Base-by-base conservation (phyloP, 2,329 filamentous ascomycete species). In the Curvularia hawaiiensis region DNA sequence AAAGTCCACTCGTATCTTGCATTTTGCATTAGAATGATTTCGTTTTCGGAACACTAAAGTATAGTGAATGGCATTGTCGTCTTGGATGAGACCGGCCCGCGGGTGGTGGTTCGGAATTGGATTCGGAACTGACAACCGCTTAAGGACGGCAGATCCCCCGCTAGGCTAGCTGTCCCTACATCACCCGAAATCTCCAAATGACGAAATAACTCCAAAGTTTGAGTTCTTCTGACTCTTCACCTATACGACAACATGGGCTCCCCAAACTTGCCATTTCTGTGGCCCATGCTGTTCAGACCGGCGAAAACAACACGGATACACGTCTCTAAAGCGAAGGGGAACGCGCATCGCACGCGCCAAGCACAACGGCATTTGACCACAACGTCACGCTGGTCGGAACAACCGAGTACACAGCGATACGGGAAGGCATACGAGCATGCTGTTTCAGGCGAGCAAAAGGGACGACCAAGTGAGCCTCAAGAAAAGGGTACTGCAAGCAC, bases 341-440 rank as follows among this genome's bases (percentile, higher is more conserved):
- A 20, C 66, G 54, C 52, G 48, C 45, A 48, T 28, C 33, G 44
- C 52, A 47, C 50, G 60, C 69, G 54, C 66, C 57, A 39, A 56
- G 54, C 51, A 50, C 53, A 69, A 33, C 54, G 62, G 33, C 50
- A 54, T 22, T 69, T 76, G 31, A 68, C 75, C 46, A 65, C 75
- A 31, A 71, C 73, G 12, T 33, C 71, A 49, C 69, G 65, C 43
- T 69, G 64, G 45, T 41, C 56, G 12, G 60, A 72, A 65, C 66
- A 71, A 66, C 58, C 74, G 54, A 58, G 66, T 64, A 58, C 65
- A n/a, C 74, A 79, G 54, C 77, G 80, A 39, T 82, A 82, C 70
- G 80, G 80, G 26, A 78, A 76, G 14, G 80, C 80, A 1, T 79
- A 81, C 46, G 77, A 82, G 60, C 79, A 79, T 3, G 74, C 76